phyloP scores from a whole-genome alignment of 768 basidiomycete genomes.

The Sporobolomyces pararoseus region DNA sequence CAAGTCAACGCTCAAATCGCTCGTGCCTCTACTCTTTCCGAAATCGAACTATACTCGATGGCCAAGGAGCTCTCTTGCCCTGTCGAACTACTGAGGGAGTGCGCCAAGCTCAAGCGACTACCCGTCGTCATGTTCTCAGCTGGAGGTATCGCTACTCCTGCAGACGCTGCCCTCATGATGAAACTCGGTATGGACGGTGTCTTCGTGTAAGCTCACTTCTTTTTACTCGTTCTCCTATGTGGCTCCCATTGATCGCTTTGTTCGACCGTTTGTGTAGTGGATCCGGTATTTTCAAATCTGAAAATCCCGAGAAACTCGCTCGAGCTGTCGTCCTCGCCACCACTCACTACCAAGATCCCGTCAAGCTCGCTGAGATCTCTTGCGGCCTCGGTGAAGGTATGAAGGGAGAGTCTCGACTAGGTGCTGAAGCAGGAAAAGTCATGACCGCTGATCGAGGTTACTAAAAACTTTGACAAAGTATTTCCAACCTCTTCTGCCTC shows the following conservation, averaged over 20 bases:
- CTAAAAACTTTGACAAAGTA: too few species aligned
- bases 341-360: slow-evolving; percentile 93
- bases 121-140: slow-evolving; percentile 95
- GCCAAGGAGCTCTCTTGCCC: slow-evolving; percentile 89
- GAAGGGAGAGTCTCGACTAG: slow-evolving; percentile 42
- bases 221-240: background rate
- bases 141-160: slow-evolving; percentile 52
- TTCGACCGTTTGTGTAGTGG: slow-evolving; percentile 54
- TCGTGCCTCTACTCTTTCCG: slow-evolving; percentile 77
- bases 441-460: slow-evolving; percentile 43
- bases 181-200: slow-evolving; percentile 87
- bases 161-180: slow-evolving; percentile 98
- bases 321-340: slow-evolving; percentile 95
- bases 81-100: slow-evolving; percentile 91
- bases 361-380: slow-evolving; percentile 79
- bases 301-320: slow-evolving; percentile 88
- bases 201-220: slow-evolving; percentile 67
- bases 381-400: slow-evolving; percentile 46
- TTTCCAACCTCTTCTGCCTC: background rate
- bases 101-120: slow-evolving; percentile 83
- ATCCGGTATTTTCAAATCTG: slow-evolving; percentile 95
- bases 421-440: slow-evolving; percentile 21
- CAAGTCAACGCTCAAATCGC: slow-evolving; percentile 79
- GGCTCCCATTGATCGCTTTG: background rate
- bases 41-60: slow-evolving; percentile 88